A percentile compares a stretch with the other conserved stretches of the same genome.
These are phyloP conservation scores for Somion occarium DNA, from an alignment of 1,284 basidiomycete species.

Conservation along the genomic window DNA sequence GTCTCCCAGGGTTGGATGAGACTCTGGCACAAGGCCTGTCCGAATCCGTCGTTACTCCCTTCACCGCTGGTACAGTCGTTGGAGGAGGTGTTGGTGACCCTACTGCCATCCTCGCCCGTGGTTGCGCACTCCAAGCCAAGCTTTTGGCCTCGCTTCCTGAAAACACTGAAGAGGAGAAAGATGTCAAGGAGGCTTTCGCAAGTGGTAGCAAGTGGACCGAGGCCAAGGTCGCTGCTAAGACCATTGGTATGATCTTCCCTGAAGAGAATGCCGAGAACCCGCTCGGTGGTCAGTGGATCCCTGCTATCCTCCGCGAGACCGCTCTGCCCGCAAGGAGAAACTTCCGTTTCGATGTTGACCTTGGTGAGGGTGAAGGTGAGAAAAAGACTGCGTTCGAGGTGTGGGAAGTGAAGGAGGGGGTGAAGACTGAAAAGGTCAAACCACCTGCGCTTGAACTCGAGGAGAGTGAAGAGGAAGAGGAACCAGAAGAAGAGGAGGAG, in stretches of 20 bases:
- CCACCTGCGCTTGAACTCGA: slow-evolving; percentile 44
- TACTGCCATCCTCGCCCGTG: slow-evolving; percentile 85
- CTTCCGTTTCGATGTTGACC: slow-evolving; percentile 65
- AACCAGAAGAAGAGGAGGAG: slow-evolving; percentile 38
- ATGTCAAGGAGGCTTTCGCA: slow-evolving; percentile 51
- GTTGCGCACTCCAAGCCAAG: slow-evolving; percentile 84
- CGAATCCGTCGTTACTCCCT: slow-evolving; percentile 64
- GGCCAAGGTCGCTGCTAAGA: slow-evolving; percentile 56
- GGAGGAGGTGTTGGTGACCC: slow-evolving; percentile 78
- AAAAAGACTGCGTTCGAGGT: slow-evolving; percentile 72
- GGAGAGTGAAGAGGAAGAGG: slow-evolving; percentile 56
- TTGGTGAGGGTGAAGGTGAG: slow-evolving; percentile 42
- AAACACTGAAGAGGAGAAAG: slow-evolving; percentile 41
- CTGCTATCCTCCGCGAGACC: slow-evolving; percentile 68
- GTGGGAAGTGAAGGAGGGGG: slow-evolving; percentile 82
- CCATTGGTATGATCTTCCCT: slow-evolving; percentile 82
- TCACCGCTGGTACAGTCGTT: slow-evolving; percentile 58
- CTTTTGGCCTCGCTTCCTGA: slow-evolving; percentile 50
- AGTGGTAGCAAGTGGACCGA: slow-evolving; percentile 39
- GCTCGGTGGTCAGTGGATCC: slow-evolving; percentile 60
- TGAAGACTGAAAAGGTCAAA: slow-evolving; percentile 71
- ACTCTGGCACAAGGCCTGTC: slow-evolving; percentile 67
- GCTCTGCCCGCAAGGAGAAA: slow-evolving; percentile 76
- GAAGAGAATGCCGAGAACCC: slow-evolving; percentile 41
- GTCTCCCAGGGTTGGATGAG: slow-evolving; percentile 82